Percentiles rank a stretch among this genome's conserved stretches.
Evolutionary conservation across 1,284 basidiomycete species (phyloP).

Genomic region (Rhodotorula sp.): DNA sequence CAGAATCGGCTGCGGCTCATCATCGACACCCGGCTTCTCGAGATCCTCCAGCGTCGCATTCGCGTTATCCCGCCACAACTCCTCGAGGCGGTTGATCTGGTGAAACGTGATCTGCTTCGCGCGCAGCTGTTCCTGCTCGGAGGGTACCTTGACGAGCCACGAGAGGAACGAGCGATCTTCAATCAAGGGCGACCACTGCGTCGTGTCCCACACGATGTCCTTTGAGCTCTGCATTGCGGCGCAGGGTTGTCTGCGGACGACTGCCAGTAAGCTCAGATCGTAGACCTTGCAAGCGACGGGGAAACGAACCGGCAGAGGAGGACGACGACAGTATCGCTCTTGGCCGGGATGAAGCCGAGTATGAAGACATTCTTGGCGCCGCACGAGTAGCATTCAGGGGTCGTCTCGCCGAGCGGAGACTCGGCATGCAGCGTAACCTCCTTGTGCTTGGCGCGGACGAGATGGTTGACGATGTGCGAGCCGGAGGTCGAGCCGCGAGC

Average conservation of each 20-base stretch:
- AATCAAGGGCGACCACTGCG: constrained; percentile 96
- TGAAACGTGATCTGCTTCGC: constrained; percentile 94
- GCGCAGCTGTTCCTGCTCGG: constrained; percentile 89
- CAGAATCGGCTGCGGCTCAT: constrained; percentile 89
- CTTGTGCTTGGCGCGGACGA: constrained; percentile 98
- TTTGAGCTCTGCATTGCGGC: constrained; percentile 83
- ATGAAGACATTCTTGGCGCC: constrained; percentile 99
- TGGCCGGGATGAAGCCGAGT: constrained; percentile 98
- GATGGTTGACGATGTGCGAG: constrained; percentile 97
- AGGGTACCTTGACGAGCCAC: constrained; percentile 97
- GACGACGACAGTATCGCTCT: constrained; percentile 97
- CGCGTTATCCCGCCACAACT: constrained; percentile 96
- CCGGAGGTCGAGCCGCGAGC: constrained; percentile 97
- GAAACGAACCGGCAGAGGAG: constrained; percentile 83
- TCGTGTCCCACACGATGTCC: constrained; percentile 97
- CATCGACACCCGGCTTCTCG: constrained; percentile 92
- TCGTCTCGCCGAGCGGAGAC: constrained; percentile 91
- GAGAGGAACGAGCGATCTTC: constrained; percentile 97
- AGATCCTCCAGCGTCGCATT: constrained; percentile 92
- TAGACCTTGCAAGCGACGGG: neutral
- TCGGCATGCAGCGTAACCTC: constrained; percentile 96
- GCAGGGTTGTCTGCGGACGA: constrained; percentile 77
- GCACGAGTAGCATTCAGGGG: constrained; percentile 94
- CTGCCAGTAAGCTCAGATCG: neutral
- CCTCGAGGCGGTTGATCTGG: constrained; percentile 96